A percentile compares a stretch with the other conserved stretches of the same genome.
phyloP scores from a whole-genome alignment of 2,329 filamentous ascomycete genomes.

The Sarocladium oryzae region DNA sequence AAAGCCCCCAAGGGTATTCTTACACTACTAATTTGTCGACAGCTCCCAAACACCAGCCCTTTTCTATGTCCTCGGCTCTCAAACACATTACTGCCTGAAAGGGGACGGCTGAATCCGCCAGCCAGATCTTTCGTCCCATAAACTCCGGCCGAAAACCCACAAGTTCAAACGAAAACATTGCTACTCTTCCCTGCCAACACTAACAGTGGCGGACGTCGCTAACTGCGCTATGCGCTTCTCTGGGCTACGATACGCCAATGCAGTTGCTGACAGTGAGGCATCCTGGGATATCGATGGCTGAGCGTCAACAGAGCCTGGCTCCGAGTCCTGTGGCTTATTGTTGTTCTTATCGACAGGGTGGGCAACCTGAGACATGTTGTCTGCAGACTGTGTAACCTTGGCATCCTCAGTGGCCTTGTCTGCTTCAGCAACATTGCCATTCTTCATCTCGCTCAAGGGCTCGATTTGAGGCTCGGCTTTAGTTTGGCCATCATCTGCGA shows the following conservation, averaged over 20 bases:
- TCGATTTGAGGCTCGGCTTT: neutral
- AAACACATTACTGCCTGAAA: neutral
- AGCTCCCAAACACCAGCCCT: neutral
- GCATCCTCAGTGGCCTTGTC: neutral
- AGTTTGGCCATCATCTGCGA: neutral
- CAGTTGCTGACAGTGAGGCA: conserved; percentile 29
- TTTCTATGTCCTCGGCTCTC: neutral
- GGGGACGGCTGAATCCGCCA: conserved; percentile 9
- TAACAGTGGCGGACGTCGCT: conserved; percentile 21
- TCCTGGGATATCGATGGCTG: conserved; percentile 14
- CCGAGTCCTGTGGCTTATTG: neutral
- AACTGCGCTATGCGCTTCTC: conserved; percentile 43
- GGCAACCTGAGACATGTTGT: neutral
- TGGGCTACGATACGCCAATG: conserved; percentile 55
- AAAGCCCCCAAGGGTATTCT: conserved; percentile 1
- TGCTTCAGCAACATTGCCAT: neutral
- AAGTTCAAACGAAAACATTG: conserved; percentile 11
- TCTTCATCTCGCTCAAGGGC: neutral
- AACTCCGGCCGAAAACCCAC: conserved; percentile 20
- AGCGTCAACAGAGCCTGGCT: neutral
- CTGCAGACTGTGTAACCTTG: neutral
- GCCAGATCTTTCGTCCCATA: conserved; percentile 14
- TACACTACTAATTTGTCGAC: neutral
- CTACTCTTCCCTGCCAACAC: conserved; percentile 24
- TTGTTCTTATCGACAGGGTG: conserved; percentile 2